Evolutionary conservation across 768 basidiomycete species (phyloP), one percentile per base, ranked within the genome.

Genomic region (Suillus ampliporus): DNA sequence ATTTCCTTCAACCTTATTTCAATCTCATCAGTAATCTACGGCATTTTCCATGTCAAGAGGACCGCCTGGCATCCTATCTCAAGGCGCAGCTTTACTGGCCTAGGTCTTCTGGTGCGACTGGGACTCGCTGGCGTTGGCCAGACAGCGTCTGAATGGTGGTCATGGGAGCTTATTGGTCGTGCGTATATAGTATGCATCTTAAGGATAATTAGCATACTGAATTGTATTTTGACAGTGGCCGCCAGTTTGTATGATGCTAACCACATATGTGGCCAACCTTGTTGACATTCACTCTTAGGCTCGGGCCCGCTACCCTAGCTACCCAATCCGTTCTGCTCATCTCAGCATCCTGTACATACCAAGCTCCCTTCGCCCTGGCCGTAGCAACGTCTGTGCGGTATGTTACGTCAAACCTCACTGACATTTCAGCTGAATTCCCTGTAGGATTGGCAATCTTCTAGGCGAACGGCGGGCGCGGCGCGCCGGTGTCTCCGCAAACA

Each of bases 101-200:
- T 95, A n/a, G 86, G 89, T 1, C 76, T 91, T 9, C 74, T 97
- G 43, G 80, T 89, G 5, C 86, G 84, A 46, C 82, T 99, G 0
- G 94, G 96, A 0, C 68, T 96, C 5, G 91, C 91, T 10, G 95
- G 97, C 11, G 87, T 94, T 28, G 86, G 88, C 1, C 94, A 94
- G 74, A 89, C 87, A 4, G 94, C 92, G 1, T 88, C 87, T 4
- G 97, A 97, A 75, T 99, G 96, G 97, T 98, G 96, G 95, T 89
- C 91, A 44, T 97, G 97, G 97, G 95, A 97, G 76, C 83, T 94
- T 7, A 76, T 92, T 35, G 89, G 88, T 31, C 77, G 74, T 75
- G 60, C 68, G 74, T 68, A 10, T n/a, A 21, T 38, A 23, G 1
- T 17, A 0, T 48, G 40, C 19, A 51, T 21, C 53, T 17, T 15